phyloP scores from a whole-genome alignment of 495 filamentous ascomycete species.

The Xylaria acuta region DNA sequence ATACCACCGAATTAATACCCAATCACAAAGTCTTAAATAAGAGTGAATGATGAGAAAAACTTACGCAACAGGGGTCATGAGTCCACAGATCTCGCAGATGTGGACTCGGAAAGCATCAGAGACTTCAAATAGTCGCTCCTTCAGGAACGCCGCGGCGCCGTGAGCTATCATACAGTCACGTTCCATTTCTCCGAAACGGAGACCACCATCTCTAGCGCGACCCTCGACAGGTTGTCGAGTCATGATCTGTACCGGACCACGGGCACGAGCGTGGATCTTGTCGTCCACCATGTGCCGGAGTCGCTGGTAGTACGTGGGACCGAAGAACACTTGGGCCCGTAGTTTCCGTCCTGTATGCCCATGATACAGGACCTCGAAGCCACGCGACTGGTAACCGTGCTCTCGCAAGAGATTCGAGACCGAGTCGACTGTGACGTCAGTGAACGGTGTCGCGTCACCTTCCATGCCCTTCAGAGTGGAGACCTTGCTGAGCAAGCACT shows the following conservation, averaged over 20 bases:
- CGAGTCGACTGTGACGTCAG: constrained; percentile 93
- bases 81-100: constrained; percentile 96
- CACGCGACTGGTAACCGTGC: constrained; percentile 93
- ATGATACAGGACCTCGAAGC: constrained; percentile 98
- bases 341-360: constrained; percentile 95
- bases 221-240: constrained; percentile 98
- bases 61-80: constrained; percentile 99
- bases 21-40: not conserved
- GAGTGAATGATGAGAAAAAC: constrained; percentile 45
- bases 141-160: constrained; percentile 93
- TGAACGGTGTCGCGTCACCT: constrained; percentile 97
- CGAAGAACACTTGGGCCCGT: constrained; percentile 92
- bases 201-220: constrained; percentile 94
- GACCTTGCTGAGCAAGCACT: constrained; percentile 96
- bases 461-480: constrained; percentile 88
- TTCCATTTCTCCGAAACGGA: constrained; percentile 99
- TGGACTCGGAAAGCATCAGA: constrained; percentile 98
- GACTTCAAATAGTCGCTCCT: constrained; percentile 96
- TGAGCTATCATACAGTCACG: constrained; percentile 99
- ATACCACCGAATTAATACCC: constrained; percentile 37
- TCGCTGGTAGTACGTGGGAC: constrained; percentile 98
- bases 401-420: constrained; percentile 90
- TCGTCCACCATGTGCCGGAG: constrained; percentile 99
- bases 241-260: constrained; percentile 95
- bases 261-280: constrained; percentile 97